These are phyloP conservation scores for Nigrospora osmanthi DNA, from an alignment of 2,329 filamentous ascomycete genomes.

Conservation along the genomic window DNA sequence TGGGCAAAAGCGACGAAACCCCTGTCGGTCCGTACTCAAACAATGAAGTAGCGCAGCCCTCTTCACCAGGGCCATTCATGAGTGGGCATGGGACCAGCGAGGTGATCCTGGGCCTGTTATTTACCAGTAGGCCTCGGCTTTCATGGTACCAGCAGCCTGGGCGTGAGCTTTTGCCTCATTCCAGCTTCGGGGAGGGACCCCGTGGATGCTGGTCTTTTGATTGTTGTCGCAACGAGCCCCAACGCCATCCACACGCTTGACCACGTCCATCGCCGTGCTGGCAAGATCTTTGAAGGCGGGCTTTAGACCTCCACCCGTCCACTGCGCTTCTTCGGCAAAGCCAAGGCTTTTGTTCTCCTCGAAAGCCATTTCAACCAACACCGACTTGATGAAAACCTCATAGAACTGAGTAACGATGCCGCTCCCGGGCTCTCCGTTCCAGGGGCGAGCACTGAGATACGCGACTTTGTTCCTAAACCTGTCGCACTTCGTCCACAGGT, in stretches of 20 bases:
- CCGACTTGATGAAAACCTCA: constrained; percentile 15
- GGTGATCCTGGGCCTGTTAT: too few relatives aligned
- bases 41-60: too few relatives aligned
- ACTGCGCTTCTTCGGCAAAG: constrained; percentile 15
- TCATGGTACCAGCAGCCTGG: not conserved
- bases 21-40: too few relatives aligned
- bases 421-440: not conserved
- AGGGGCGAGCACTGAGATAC: constrained; percentile 4
- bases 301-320: constrained; percentile 12
- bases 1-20: too few relatives aligned
- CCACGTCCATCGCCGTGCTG: constrained; percentile 9
- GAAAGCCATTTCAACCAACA: constrained; percentile 11
- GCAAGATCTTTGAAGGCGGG: constrained; percentile 13
- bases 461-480: not conserved
- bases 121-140: not conserved
- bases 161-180: not conserved
- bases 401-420: constrained; percentile 14
- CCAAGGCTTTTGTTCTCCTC: constrained; percentile 14
- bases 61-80: too few relatives aligned
- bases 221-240: constrained; percentile 18
- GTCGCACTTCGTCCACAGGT: constrained; percentile 9
- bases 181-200: not conserved
- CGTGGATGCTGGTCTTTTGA: constrained; percentile 7
- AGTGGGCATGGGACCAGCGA: too few relatives aligned
- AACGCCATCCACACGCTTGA: constrained; percentile 20